Evolutionary conservation across 2,329 filamentous ascomycete species (phyloP), one percentile per base, ranked within the genome.

Genomic region (Xylariaceae sp.): DNA sequence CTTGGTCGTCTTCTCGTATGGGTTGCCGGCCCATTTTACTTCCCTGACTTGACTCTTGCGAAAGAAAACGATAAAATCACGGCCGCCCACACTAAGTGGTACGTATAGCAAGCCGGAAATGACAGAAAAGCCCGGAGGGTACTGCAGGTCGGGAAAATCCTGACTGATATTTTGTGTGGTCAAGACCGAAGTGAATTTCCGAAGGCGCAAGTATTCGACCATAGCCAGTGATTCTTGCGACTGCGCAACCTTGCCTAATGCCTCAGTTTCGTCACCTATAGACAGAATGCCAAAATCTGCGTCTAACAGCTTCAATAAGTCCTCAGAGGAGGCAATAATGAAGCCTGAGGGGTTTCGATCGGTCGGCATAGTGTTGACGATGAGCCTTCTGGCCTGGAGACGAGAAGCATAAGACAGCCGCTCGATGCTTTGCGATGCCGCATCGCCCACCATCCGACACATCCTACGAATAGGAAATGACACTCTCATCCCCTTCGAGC

Each of bases 391-490:
- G 5, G 90, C 89, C 62, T 95, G 89, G 0, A 96, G 73, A 22
- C 89, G 81, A 1, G 88, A 92, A 3, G 89, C 88, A 65, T 95
- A 95, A 0, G 89, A 95, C 0, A 96, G 74, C 30, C 90, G 79
- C 68, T 96, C 91, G 36, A 96, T 92, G 61, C 94, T 96, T 45
- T 89, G 78, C 0, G 89, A 95, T 0, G 89, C 89, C 0, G 86
- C 89, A 63, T 96, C 91, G 3, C 91, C 90, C 2, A 96, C 83
- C 4, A 96, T 74, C 5, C 90, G 85, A 68, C 91, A 96, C 86
- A 96, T 92, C 69, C 95, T 95, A 12, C 91, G 81, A 46, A 95
- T 91, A 0, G 91, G 90, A 64, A 96, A 96, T 0, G 89, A 89
- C 0, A 96, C 89, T n/a, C 91, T 80, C 89, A 94, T 95, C 3